phyloP scores from a whole-genome alignment of 768 basidiomycete species.

The Macrolepiota albuminosa region DNA sequence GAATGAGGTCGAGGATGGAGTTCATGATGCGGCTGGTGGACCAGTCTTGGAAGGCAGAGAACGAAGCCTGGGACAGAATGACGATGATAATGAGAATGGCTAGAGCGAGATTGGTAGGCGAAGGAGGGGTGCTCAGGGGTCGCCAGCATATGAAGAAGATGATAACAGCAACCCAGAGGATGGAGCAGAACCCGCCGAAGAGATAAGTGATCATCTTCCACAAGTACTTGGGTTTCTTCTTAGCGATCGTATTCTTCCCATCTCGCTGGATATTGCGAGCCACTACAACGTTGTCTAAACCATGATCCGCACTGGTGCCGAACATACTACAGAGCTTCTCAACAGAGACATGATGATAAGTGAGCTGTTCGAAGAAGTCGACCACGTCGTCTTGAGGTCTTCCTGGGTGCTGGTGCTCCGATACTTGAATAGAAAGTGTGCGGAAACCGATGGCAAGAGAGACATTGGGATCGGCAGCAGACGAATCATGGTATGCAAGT shows the following conservation, averaged over 20 bases:
- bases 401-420: slow-evolving; percentile 1
- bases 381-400: background rate
- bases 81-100: slow-evolving; percentile 12
- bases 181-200: slow-evolving; percentile 12
- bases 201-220: slow-evolving; percentile 8
- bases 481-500: background rate
- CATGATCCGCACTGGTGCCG: slow-evolving; percentile 6
- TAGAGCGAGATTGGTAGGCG: slow-evolving; percentile 11
- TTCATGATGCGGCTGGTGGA: slow-evolving; percentile 13
- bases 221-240: slow-evolving; percentile 5
- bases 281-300: slow-evolving; percentile 6
- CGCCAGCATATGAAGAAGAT: slow-evolving; percentile 14
- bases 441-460: slow-evolving; percentile 10
- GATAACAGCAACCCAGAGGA: slow-evolving; percentile 12
- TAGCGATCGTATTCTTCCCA: slow-evolving; percentile 9
- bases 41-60: slow-evolving; percentile 12
- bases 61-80: slow-evolving; percentile 7
- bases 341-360: slow-evolving; percentile 4
- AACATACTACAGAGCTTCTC: slow-evolving; percentile 9
- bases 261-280: slow-evolving; percentile 9
- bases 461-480: background rate
- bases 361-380: slow-evolving; percentile 4
- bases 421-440: slow-evolving; percentile 13
- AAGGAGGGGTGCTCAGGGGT: slow-evolving; percentile 7
- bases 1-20: slow-evolving; percentile 14